Percentiles rank a stretch among this genome's conserved stretches.
These are phyloP conservation scores for Venturia carpophila DNA, from an alignment of 2,329 filamentous ascomycete species.

Conservation along the genomic window DNA sequence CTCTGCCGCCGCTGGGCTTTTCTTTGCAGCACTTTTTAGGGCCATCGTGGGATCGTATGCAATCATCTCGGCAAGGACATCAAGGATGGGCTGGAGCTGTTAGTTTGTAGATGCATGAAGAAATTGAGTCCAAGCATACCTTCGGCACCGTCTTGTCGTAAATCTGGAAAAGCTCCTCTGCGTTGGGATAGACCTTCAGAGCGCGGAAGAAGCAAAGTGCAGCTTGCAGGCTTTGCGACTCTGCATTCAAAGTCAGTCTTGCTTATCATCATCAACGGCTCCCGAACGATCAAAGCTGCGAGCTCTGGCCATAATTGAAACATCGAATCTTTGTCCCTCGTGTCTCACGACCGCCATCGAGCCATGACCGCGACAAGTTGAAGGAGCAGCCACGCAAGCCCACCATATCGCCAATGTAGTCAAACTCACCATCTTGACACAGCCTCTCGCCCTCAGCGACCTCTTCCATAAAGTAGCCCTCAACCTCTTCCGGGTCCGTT, in stretches of 20 bases:
- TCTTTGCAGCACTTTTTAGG: neutral
- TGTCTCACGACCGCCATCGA: neutral
- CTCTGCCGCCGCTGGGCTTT: neutral
- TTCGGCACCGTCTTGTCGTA: constrained; percentile 99
- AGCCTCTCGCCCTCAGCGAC: constrained; percentile 82
- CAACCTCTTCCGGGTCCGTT: constrained; percentile 80
- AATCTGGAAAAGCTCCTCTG: constrained; percentile 85
- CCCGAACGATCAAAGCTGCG: constrained; percentile 13
- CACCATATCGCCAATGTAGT: neutral
- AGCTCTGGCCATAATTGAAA: neutral
- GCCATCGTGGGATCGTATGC: constrained; percentile 60
- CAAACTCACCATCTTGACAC: constrained; percentile 65
- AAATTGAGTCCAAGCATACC: constrained; percentile 42
- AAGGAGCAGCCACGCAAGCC: neutral
- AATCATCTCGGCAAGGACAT: constrained; percentile 97
- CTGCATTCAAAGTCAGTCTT: constrained; percentile 33
- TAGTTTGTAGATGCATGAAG: constrained; percentile 15
- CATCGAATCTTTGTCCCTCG: neutral
- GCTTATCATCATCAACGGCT: neutral
- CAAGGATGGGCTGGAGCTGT: constrained; percentile 65
- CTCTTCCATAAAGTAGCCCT: constrained; percentile 94
- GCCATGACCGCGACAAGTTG: neutral
- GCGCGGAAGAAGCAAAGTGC: constrained; percentile 97
- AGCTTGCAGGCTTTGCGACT: constrained; percentile 66
- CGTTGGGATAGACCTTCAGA: constrained; percentile 94